Conservation (phyloP, 805 yeast species). For the Scheffersomyces spartinae region DNA sequence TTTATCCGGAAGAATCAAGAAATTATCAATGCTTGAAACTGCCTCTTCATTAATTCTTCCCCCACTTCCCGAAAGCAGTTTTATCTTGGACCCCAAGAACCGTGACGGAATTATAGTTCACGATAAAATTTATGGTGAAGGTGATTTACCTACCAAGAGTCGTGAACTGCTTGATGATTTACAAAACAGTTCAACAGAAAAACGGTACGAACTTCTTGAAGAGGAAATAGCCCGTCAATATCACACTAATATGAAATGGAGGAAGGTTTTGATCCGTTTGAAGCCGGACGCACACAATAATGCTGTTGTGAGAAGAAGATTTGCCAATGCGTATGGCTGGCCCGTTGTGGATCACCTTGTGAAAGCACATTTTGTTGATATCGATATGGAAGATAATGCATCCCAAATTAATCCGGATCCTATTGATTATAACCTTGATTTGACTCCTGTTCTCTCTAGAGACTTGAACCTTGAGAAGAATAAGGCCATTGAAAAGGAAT, state of each 20-base stretch:
- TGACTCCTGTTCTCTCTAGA: conserved; percentile 18
- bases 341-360: conserved; percentile 79
- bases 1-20: too few species aligned
- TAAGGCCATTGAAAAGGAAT: conserved; percentile 18
- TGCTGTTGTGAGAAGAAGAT: conserved; percentile 77
- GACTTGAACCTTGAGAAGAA: conserved; percentile 25
- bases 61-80: conserved; percentile 63
- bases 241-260: conserved; percentile 78
- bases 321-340: conserved; percentile 94
- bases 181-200: background rate
- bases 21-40: conserved; percentile 66
- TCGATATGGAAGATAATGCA: conserved; percentile 1
- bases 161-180: background rate
- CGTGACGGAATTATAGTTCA: conserved; percentile 67
- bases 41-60: conserved; percentile 72
- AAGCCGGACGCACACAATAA: conserved; percentile 94
- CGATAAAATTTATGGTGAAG: conserved; percentile 61
- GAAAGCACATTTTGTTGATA: conserved; percentile 44
- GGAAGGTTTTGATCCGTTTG: conserved; percentile 78
- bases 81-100: conserved; percentile 52
- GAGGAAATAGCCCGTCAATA: conserved; percentile 83
- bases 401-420: conserved; percentile 8
- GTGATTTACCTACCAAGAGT: conserved; percentile 43
- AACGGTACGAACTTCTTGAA: conserved; percentile 38
- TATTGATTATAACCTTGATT: conserved; percentile 16